Percentiles rank a stretch among this genome's conserved stretches.
These are phyloP conservation scores for Fusarium lyarnte DNA, from an alignment of 2,329 filamentous ascomycete species.

Conservation along the genomic window DNA sequence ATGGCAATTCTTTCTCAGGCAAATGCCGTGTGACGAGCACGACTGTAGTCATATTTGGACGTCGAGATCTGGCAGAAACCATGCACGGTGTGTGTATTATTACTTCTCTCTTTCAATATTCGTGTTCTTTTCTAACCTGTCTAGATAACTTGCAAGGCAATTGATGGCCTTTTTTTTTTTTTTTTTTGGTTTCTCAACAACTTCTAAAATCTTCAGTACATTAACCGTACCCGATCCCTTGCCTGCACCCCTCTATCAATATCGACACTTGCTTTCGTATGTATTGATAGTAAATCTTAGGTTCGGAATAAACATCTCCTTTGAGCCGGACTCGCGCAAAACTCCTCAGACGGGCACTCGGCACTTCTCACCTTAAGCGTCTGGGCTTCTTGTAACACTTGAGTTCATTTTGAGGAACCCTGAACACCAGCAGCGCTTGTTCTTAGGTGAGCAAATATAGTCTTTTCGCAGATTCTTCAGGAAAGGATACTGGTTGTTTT, in stretches of 20 bases:
- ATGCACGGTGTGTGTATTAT: conserved; percentile 23
- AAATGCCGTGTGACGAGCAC: conserved; percentile 6
- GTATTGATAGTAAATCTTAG: not conserved
- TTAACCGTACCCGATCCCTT: not conserved
- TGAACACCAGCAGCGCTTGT: not conserved
- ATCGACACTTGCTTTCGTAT: not conserved
- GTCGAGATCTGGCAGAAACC: conserved; percentile 21
- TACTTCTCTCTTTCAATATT: not conserved
- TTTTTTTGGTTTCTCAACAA: not conserved
- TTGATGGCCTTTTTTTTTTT: not conserved
- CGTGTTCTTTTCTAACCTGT: not conserved
- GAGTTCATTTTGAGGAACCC: not conserved
- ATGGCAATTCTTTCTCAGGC: not conserved
- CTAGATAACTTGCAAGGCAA: not conserved
- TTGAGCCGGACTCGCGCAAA: not conserved
- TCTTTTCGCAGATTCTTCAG: not conserved
- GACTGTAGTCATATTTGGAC: not conserved
- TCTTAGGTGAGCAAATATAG: not conserved
- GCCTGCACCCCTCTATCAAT: not conserved
- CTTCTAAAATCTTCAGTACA: not conserved
- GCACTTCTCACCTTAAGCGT: not conserved
- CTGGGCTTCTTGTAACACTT: not conserved
- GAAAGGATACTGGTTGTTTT: not conserved
- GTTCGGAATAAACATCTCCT: not conserved
- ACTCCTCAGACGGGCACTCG: not conserved